Conservation (phyloP, 106 monocot genomes). For the Dendrobium catenatum region DNA sequence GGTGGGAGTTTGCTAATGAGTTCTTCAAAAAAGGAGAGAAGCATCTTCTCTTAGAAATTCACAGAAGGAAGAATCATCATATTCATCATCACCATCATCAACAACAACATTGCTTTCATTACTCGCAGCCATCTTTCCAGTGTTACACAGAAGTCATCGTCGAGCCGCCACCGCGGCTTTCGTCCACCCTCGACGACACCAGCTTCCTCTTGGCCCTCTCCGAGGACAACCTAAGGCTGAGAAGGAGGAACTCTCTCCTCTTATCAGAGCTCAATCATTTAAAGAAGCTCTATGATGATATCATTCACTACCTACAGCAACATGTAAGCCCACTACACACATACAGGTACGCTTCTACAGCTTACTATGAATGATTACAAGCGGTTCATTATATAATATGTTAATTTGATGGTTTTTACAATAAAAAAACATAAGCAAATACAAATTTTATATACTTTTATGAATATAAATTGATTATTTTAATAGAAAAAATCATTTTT, state of each 20-base stretch:
- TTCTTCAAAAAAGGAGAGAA: conserved; percentile 77
- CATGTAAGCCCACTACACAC: conserved; percentile 23
- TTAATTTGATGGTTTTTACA: too few relatives aligned
- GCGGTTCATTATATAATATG: too few relatives aligned
- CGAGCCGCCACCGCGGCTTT: conserved; percentile 1
- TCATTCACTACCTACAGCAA: conserved; percentile 54
- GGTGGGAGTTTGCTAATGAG: conserved; percentile 96
- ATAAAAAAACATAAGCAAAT: too few relatives aligned
- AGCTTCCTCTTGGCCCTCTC: conserved; percentile 36
- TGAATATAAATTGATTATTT: too few relatives aligned
- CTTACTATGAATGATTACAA: too few relatives aligned
- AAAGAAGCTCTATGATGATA: conserved; percentile 66
- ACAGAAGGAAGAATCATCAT: conserved; percentile 48
- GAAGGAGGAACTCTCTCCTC: conserved; percentile 46
- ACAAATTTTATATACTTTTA: too few relatives aligned
- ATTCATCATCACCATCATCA: conserved; percentile 1
- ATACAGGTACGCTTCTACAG: too few relatives aligned
- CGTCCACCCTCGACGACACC: not conserved
- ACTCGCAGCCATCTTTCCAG: not conserved
- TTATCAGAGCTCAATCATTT: conserved; percentile 56
- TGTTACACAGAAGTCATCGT: not conserved
- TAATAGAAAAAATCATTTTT: too few relatives aligned
- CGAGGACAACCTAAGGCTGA: conserved; percentile 58
- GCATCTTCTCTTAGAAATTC: conserved; percentile 71
- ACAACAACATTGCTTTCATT: not conserved